Base-by-base conservation (phyloP, 768 basidiomycete species). In the Basidioascus undulatus region DNA sequence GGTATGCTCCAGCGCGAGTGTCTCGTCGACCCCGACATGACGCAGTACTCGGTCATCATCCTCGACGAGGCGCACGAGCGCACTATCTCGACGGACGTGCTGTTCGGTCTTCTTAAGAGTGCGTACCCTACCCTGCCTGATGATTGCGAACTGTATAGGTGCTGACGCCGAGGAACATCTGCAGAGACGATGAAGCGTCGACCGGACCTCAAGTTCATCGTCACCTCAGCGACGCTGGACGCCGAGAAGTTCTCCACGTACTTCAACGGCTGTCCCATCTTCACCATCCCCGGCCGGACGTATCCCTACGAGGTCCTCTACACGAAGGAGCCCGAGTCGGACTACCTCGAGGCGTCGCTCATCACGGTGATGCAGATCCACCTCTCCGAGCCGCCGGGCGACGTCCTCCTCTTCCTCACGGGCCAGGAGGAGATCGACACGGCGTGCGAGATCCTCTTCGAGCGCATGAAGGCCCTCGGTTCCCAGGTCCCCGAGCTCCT, bases 281-380 rank as follows among this genome's bases (percentile, higher is more conserved):
- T 96, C 67, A 92, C 89, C 28, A 96, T 98, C 48, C 92, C 92
- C n/a, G 92, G 92, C 50, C 76, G 87, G 53, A 86, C 86, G n/a
- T 96, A 82, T 61, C 92, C 92, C 6, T 92, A 96, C 47, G 92
- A 98, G 59, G 69, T 80, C 24, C 64, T 96, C n/a, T 98, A 96
- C 61, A 94, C 89, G 50, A 96, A 96, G 57, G 92, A 98, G 53
- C 92, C 92, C 0, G 92, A 96, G 59, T 69, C 70, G 18, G 92
- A 98, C 59, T 98, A 98, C 59, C 71, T 98, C 42, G 92, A 96
- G 50, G 87, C 89, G 1, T 86, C 87, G 19, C 75, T 98, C 46
- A 96, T 96, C 51, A 96, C 92, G 4, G 79, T 98, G 54, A 89
- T 96, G 80, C 92, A 98, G 59, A 98, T 98, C 44, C 92, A 98